These are phyloP conservation scores for Colletotrichum karsti DNA, from an alignment of 2,329 filamentous ascomycete species.

Conservation along the genomic window DNA sequence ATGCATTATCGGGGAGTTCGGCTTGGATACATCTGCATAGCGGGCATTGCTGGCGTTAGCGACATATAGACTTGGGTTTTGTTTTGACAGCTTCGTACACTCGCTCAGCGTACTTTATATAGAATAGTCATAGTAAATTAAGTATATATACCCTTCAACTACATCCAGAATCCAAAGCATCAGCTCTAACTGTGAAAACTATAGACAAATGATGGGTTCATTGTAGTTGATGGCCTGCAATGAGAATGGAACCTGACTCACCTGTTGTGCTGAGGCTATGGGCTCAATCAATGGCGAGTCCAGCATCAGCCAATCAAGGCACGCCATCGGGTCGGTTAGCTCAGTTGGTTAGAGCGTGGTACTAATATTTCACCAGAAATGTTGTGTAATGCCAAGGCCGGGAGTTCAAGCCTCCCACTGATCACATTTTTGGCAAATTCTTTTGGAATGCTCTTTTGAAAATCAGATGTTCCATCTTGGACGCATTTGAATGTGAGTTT, in stretches of 20 bases:
- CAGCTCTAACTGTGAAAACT: too few relatives aligned
- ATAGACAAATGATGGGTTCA: neutral
- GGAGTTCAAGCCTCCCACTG: constrained; percentile 30
- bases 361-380: constrained; percentile 22
- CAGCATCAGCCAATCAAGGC: constrained; percentile 6
- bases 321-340: constrained; percentile 14
- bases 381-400: constrained; percentile 26
- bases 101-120: neutral
- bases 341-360: constrained; percentile 31
- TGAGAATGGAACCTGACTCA: too few relatives aligned
- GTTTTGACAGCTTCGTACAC: neutral
- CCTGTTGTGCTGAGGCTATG: too few relatives aligned
- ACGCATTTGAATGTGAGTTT: neutral
- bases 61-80: neutral
- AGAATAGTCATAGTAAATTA: neutral
- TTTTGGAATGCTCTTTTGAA: too few relatives aligned
- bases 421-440: constrained; percentile 6
- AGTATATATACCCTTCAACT: fast-evolving
- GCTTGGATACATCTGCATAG: neutral
- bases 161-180: neutral
- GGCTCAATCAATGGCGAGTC: too few relatives aligned
- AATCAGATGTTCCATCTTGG: too few relatives aligned
- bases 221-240: too few relatives aligned
- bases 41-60: neutral
- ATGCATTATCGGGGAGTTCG: neutral